Evolutionary conservation across 164 flowering plant species (phyloP), one percentile per base, ranked within the genome.

Genomic region (Sedum album): DNA sequence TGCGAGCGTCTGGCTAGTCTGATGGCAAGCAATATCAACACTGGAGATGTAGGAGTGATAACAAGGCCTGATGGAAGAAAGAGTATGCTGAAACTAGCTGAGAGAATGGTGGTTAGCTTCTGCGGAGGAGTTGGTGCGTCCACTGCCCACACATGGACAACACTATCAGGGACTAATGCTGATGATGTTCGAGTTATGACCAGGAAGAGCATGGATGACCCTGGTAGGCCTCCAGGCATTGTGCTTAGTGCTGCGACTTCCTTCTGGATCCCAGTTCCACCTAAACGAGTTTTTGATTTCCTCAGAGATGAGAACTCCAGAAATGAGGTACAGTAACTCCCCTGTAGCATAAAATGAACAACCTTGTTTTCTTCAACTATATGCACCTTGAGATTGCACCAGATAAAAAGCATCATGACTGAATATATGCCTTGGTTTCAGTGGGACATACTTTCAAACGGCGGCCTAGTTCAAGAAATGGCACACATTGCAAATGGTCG

Each of bases 381-480:
- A n/a, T 7, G 46, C 48, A 21, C 25, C 18, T 25, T 49, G 7
- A 49, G 25, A n/a, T 46, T 46, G 15, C 51, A 46, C 51, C n/a
- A 3, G 46, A 42, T 8, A 42, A 4, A 49, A 49, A 5, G n/a
- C 10, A 20, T 6, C 23, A 49, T 20, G 6, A 25, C 30, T 21
- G 18, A 15, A 53, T 33, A 0, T n/a, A 36, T 18, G 18, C 51
- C 13, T 6, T 17, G 38, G 33, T 55, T 64, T 28, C 83, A 92
- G 98, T 92, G 98, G 98, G 98, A 92, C 72, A 92, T 90, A 42
- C 87, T 90, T 9, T 90, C 96, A 9, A 92, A 88, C 73, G 96
- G 91, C 20, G 98, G 98, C 21, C 74, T 84, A 21, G 91, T 88
- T 63, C 91, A 92, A 78, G 95, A 90, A 77, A 86, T 92, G 88